These are phyloP conservation scores for Camellia japonica DNA, from an alignment of 148 eudicot genomes.

Conservation along the genomic window DNA sequence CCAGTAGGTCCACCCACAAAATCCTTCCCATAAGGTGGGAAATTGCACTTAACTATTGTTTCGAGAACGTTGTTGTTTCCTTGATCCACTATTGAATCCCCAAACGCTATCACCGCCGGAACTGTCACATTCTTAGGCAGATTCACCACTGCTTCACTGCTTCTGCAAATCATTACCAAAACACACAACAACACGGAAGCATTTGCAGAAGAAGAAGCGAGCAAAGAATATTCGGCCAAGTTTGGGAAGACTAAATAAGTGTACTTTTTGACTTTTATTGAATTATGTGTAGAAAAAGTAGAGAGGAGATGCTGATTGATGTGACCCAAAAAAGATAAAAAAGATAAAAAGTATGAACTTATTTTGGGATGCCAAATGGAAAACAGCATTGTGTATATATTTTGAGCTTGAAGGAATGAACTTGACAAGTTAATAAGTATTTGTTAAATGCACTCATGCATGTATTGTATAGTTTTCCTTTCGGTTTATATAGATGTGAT, in stretches of 20 bases:
- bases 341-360: too few relatives aligned
- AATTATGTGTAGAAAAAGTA: too few relatives aligned
- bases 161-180: not conserved
- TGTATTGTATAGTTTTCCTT: not conserved
- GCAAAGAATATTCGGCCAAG: too few relatives aligned
- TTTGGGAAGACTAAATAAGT: too few relatives aligned
- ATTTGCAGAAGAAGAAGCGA: not conserved
- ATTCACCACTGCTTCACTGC: slow-evolving; percentile 16
- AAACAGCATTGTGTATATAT: not conserved
- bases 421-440: not conserved
- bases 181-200: not conserved
- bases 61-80: slow-evolving; percentile 52
- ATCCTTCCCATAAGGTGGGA: slow-evolving; percentile 61
- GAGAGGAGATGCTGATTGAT: too few relatives aligned
- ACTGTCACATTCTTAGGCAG: slow-evolving; percentile 40
- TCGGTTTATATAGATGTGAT: not conserved
- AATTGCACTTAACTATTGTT: slow-evolving; percentile 39
- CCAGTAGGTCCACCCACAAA: slow-evolving; percentile 62
- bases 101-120: slow-evolving; percentile 54
- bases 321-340: too few relatives aligned
- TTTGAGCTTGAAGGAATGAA: not conserved
- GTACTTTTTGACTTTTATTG: too few relatives aligned
- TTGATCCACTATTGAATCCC: slow-evolving; percentile 69
- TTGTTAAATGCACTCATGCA: not conserved
- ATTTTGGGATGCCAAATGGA: too few relatives aligned